A percentile compares a stretch with the other conserved stretches of the same genome.
Evolutionary conservation across 2,329 filamentous ascomycete genomes (phyloP).

Genomic region (Niveomyces coronatus): DNA sequence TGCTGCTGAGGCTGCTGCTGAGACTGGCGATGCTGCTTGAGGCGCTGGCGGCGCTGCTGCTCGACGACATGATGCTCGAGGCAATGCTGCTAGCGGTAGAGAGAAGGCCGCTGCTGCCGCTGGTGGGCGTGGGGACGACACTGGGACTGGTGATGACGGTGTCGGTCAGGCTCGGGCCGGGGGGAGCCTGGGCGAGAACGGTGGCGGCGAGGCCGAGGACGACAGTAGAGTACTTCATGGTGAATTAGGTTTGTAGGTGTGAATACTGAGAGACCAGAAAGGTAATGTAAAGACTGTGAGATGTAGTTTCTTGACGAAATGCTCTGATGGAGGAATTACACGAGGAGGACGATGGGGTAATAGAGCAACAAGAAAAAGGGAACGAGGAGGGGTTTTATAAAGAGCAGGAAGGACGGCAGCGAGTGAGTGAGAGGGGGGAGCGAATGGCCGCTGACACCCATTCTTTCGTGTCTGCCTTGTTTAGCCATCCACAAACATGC

Average conservation of each 20-base stretch:
- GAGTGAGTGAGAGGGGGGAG: too few species aligned
- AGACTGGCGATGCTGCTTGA: neutral
- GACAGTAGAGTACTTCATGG: conserved; percentile 8
- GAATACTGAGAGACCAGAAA: neutral
- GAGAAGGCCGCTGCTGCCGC: conserved; percentile 5
- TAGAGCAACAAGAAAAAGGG: too few species aligned
- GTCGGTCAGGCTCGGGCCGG: neutral
- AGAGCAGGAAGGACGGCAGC: too few species aligned
- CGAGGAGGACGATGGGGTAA: too few species aligned
- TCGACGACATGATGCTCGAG: neutral
- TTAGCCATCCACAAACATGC: too few species aligned
- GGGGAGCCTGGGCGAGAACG: conserved; percentile 3
- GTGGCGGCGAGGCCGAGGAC: conserved; percentile 8
- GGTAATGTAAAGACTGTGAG: neutral
- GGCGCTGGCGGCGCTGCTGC: neutral
- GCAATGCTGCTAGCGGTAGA: conserved; percentile 1
- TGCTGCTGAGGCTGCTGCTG: neutral
- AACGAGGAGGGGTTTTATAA: conserved; percentile 7
- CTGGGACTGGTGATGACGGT: neutral
- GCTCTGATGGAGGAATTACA: too few species aligned
- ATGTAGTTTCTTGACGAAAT: too few species aligned
- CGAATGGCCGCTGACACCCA: too few species aligned
- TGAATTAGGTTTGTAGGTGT: neutral
- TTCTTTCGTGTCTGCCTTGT: too few species aligned
- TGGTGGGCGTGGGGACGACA: neutral